Evolutionary conservation across 2,329 filamentous ascomycete genomes (phyloP).

Genomic region (Sporothrix humicola): DNA sequence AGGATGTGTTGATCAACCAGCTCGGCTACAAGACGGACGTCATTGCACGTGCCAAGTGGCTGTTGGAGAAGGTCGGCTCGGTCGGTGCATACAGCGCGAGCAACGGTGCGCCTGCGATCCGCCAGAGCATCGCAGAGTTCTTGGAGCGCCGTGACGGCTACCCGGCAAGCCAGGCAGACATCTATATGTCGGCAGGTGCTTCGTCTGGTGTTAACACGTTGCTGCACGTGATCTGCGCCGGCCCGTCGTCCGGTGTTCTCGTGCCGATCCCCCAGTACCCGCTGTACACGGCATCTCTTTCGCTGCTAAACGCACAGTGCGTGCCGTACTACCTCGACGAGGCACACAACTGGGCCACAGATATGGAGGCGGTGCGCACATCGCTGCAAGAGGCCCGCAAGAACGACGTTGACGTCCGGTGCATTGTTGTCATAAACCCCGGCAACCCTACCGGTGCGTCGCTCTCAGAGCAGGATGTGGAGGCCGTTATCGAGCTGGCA

Average conservation of each 20-base stretch:
- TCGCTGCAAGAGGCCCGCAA: constrained; percentile 75
- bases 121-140: constrained; percentile 88
- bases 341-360: constrained; percentile 82
- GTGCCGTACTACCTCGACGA: constrained; percentile 97
- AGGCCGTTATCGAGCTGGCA: constrained; percentile 84
- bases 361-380: constrained; percentile 75
- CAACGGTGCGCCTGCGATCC: constrained; percentile 83
- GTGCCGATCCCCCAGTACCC: constrained; percentile 98
- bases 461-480: constrained; percentile 77
- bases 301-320: constrained; percentile 80
- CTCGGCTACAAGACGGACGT: constrained; percentile 92
- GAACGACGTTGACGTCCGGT: constrained; percentile 83
- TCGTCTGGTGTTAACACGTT: constrained; percentile 95
- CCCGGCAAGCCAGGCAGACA: constrained; percentile 76
- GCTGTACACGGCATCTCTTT: constrained; percentile 91
- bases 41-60: constrained; percentile 77
- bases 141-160: constrained; percentile 92
- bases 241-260: constrained; percentile 78
- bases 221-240: constrained; percentile 83
- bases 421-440: constrained; percentile 97
- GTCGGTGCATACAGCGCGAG: constrained; percentile 97
- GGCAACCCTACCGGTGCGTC: constrained; percentile 96
- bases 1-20: constrained; percentile 73
- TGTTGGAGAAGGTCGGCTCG: constrained; percentile 83
- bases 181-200: constrained; percentile 91